Evolutionary conservation across 164 flowering plant species (phyloP).

Genomic region (Macadamia tetraphylla): DNA sequence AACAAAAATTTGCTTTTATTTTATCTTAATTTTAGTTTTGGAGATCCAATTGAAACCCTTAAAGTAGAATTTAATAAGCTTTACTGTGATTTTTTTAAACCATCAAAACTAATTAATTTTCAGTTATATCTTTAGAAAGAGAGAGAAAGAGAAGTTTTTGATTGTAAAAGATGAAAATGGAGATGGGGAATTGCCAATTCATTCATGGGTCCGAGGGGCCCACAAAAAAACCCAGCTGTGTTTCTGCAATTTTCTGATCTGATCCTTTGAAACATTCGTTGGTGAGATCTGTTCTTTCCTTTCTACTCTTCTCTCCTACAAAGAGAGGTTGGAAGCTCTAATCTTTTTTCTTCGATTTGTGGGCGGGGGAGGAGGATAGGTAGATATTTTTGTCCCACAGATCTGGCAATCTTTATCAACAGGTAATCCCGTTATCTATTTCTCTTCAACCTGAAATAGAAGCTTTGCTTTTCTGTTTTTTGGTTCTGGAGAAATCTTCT

Average conservation of each 20-base stretch:
- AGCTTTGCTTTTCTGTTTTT: background rate
- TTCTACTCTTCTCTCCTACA: background rate
- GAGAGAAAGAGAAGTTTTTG: too few species aligned
- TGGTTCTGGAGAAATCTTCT: background rate
- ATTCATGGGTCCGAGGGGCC: background rate
- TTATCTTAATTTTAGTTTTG: too few species aligned
- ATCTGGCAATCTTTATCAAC: conserved; percentile 3
- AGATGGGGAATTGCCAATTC: background rate
- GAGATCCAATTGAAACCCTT: too few species aligned
- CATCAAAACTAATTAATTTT: too few species aligned
- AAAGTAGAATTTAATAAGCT: too few species aligned
- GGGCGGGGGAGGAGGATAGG: background rate
- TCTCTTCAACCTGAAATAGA: background rate
- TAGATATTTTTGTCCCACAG: conserved; percentile 2
- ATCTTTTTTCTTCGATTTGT: background rate
- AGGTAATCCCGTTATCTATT: conserved; percentile 1
- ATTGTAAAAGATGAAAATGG: background rate
- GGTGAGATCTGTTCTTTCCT: conserved; percentile 18
- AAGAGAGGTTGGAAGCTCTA: conserved; percentile 6
- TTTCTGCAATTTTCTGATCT: conserved; percentile 8
- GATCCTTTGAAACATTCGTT: conserved; percentile 18
- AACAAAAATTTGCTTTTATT: too few species aligned
- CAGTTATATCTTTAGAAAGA: too few species aligned
- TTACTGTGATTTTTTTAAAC: too few species aligned
- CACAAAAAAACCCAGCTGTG: conserved; percentile 9